Evolutionary conservation across 1,284 basidiomycete species (phyloP).

Genomic region (Ustilago shanxiensis): DNA sequence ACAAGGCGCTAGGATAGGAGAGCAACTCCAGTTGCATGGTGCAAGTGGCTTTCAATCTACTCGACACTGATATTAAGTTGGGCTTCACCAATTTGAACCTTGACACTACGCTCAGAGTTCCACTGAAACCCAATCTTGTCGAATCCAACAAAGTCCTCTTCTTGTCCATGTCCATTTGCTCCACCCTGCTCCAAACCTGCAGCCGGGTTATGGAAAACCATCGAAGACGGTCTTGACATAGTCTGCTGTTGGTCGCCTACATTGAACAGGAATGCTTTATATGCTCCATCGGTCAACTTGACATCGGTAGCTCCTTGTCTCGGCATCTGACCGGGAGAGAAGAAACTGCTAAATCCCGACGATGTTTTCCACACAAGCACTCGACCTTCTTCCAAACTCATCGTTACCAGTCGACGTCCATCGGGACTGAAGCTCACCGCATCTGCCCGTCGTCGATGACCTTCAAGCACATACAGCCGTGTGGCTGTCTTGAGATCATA

Average conservation of each 20-base stretch:
- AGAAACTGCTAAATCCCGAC: constrained; percentile 79
- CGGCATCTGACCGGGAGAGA: constrained; percentile 89
- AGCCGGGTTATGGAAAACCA: background rate
- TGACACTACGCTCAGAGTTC: constrained; percentile 58
- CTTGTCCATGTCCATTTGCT: constrained; percentile 7
- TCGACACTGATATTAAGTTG: constrained; percentile 61
- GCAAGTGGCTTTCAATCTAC: background rate
- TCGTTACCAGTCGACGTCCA: constrained; percentile 86
- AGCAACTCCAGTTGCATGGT: background rate
- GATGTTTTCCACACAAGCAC: constrained; percentile 71
- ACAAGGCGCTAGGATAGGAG: too few relatives aligned
- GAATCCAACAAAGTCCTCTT: constrained; percentile 38
- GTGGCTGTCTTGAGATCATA: constrained; percentile 97
- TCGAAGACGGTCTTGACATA: background rate
- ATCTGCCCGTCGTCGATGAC: constrained; percentile 73
- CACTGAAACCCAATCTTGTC: constrained; percentile 58
- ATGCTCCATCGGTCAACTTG: constrained; percentile 56
- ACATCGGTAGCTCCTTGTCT: constrained; percentile 81
- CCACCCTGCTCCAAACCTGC: background rate
- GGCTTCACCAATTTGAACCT: constrained; percentile 58
- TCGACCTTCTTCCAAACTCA: constrained; percentile 83
- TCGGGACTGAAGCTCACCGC: constrained; percentile 82
- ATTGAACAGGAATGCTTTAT: constrained; percentile 65
- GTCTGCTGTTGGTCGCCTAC: constrained; percentile 40
- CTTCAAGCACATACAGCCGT: constrained; percentile 91